Conservation (phyloP, 306 rosid genomes). For the Begonia peltatifolia region DNA sequence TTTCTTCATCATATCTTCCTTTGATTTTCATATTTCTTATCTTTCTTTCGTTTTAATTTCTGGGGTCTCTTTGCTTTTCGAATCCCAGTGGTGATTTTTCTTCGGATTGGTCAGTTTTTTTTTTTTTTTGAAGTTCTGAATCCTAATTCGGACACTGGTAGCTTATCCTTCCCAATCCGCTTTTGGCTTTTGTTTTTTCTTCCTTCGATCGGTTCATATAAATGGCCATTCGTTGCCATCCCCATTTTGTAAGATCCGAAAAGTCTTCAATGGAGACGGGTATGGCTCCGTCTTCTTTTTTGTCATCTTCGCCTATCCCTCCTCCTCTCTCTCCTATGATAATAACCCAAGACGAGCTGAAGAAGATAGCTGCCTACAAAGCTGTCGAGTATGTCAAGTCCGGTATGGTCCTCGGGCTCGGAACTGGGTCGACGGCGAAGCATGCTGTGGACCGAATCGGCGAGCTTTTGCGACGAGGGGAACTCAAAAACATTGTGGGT, state of each 20-base stretch:
- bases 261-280: conserved; percentile 53
- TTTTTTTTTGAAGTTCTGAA: background rate
- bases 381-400: conserved; percentile 77
- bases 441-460: conserved; percentile 80
- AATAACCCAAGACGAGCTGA: conserved; percentile 68
- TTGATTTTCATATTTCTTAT: too few relatives aligned
- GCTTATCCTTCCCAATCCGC: conserved; percentile 1
- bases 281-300: conserved; percentile 28
- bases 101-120: too few relatives aligned
- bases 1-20: too few relatives aligned
- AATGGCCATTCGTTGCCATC: conserved; percentile 41
- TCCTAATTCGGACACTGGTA: background rate
- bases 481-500: conserved; percentile 49
- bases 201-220: background rate
- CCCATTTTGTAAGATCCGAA: conserved; percentile 34
- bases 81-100: too few relatives aligned
- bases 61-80: too few relatives aligned
- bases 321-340: conserved; percentile 17
- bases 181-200: conserved; percentile 1
- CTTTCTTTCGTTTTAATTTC: too few relatives aligned
- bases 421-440: conserved; percentile 82
- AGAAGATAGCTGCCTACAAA: conserved; percentile 83
- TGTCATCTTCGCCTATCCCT: conserved; percentile 17
- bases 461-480: conserved; percentile 54
- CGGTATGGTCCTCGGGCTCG: conserved; percentile 81